Evolutionary conservation across 768 basidiomycete species (phyloP).

Genomic region (Xerocomellus intermedius): DNA sequence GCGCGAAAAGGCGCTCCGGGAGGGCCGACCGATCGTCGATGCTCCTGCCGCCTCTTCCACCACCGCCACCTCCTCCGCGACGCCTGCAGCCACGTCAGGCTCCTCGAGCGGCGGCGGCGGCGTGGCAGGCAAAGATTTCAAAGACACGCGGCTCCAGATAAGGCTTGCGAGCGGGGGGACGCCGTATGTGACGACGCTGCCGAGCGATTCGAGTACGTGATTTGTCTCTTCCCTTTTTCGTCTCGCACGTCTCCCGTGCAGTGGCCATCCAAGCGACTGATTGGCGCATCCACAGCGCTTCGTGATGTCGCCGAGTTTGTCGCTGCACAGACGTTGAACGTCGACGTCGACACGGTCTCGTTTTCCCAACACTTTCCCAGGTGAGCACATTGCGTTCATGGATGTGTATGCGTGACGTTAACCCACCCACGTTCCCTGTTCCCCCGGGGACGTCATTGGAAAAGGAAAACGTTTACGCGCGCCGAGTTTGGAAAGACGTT

Average conservation of each 20-base stretch:
- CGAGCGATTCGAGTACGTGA: slow-evolving; percentile 74
- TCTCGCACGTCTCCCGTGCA: no score
- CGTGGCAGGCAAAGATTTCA: slow-evolving; percentile 69
- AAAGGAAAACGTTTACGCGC: slow-evolving; percentile 63
- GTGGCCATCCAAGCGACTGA: background rate
- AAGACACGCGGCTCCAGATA: slow-evolving; percentile 88
- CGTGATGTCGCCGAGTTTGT: slow-evolving; percentile 85
- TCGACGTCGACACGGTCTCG: slow-evolving; percentile 76
- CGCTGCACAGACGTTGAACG: slow-evolving; percentile 65
- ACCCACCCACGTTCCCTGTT: no score
- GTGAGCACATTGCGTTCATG: slow-evolving; percentile 37
- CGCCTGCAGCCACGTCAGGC: slow-evolving; percentile 32
- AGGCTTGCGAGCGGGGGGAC: slow-evolving; percentile 75
- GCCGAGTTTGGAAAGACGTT: slow-evolving; percentile 79
- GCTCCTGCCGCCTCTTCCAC: slow-evolving; percentile 28
- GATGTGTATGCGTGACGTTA: background rate
- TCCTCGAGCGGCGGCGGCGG: slow-evolving; percentile 37
- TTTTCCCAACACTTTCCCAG: slow-evolving; percentile 85
- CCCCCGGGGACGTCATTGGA: background rate
- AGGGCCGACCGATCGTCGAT: slow-evolving; percentile 56
- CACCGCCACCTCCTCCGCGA: slow-evolving; percentile 20
- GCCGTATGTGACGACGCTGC: slow-evolving; percentile 75
- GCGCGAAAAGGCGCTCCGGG: slow-evolving; percentile 86
- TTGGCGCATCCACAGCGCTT: slow-evolving; percentile 50
- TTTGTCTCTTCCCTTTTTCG: background rate